phyloP scores from a whole-genome alignment of 2,329 filamentous ascomycete genomes.

The Cucurbitaria berberidis region DNA sequence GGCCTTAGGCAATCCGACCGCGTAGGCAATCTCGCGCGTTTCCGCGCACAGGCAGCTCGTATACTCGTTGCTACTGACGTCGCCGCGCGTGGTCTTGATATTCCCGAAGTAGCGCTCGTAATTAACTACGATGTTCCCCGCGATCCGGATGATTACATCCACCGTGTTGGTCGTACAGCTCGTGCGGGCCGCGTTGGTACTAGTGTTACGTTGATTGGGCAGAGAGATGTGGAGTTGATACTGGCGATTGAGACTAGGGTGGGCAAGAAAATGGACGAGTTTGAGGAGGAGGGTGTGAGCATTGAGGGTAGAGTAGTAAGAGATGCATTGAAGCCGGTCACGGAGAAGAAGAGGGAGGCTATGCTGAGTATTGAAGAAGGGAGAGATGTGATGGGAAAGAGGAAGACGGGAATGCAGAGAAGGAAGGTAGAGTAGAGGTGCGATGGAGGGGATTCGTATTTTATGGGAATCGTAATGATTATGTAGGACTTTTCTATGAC shows the following conservation, averaged over 20 bases:
- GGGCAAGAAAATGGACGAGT: slow-evolving; percentile 78
- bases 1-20: slow-evolving; percentile 83
- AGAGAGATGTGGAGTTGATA: slow-evolving; percentile 90
- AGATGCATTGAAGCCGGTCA: slow-evolving; percentile 85
- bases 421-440: slow-evolving; percentile 17
- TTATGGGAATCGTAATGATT: background rate
- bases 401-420: slow-evolving; percentile 54
- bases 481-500: background rate
- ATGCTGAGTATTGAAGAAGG: slow-evolving; percentile 90
- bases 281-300: slow-evolving; percentile 89
- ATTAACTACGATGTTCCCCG: slow-evolving; percentile 95
- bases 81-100: slow-evolving; percentile 91
- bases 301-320: slow-evolving; percentile 87
- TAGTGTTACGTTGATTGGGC: slow-evolving; percentile 86
- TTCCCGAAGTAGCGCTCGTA: slow-evolving; percentile 87
- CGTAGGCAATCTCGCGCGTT: slow-evolving; percentile 85
- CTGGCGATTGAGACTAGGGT: slow-evolving; percentile 87
- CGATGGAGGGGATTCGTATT: background rate
- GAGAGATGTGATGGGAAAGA: slow-evolving; percentile 88
- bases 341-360: slow-evolving; percentile 95
- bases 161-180: slow-evolving; percentile 92
- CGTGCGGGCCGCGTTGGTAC: slow-evolving; percentile 86
- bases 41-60: slow-evolving; percentile 85
- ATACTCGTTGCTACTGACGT: slow-evolving; percentile 96
- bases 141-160: slow-evolving; percentile 97